Base-by-base conservation (phyloP, 176 grass and related monocot genomes). In the Musa beccarii region DNA sequence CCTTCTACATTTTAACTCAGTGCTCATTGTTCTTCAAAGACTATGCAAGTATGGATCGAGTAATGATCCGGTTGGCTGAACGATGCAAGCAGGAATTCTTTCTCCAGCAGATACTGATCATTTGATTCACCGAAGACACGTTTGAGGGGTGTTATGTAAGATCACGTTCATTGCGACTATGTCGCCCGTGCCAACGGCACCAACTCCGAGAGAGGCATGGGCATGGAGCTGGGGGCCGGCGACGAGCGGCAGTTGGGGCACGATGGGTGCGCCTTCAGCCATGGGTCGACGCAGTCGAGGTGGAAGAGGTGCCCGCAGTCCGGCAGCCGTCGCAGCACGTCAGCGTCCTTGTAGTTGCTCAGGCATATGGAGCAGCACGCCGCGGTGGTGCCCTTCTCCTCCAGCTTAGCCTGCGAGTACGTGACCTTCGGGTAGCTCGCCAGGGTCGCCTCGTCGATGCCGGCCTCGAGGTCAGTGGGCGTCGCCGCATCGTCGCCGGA, bases 271-370 rank as follows among this genome's bases (percentile, higher is more conserved):
- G 16, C 56, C 29, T 63, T 70, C 61, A 90, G 82, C 88, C 88
- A 90, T 22, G 52, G 72, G 76, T 82, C 88, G 52, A 87, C 24
- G 82, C 88, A 90, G 22, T 16, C 9, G 13, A 51, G 71, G 72
- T 90, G 88, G 79, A 87, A 90, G 65, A 70, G 49, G 68, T 90
- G 88, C 2, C 55, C 13, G 79, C 88, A 90, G 1, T 52, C 74
- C 19, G 85, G 76, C 49, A 90, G 53, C 78, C 11, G 22, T 50
- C 81, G 61, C 13, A 86, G 84, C 74, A 83, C 78, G 52, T 80
- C 81, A 23, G 76, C 84, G 1, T 75, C 81, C 0, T 13, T 65
- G 70, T 83, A 83, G 11, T 83, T 75, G 14, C n/a, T 66, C 52
- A 83, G 76, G 66, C 87, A 84, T 75, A 79, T 79, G 21, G 79